Conservation (phyloP, 2,329 filamentous ascomycete species). For the Phialophora expanda region DNA sequence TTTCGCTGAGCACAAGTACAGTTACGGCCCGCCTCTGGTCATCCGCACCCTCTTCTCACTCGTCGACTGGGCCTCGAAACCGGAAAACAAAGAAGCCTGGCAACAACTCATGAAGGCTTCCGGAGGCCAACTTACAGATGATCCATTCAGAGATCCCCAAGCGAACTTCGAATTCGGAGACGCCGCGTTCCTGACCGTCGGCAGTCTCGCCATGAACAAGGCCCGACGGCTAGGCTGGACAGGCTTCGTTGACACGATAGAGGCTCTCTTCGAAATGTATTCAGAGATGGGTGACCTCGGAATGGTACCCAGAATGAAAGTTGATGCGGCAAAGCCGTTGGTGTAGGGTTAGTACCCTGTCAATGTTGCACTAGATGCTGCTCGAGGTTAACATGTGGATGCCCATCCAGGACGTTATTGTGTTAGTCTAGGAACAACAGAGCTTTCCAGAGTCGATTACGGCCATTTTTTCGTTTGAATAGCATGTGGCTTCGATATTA, state of each 20-base stretch:
- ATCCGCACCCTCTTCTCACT: slow-evolving; percentile 51
- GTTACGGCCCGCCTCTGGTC: slow-evolving; percentile 46
- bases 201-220: slow-evolving; percentile 38
- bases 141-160: slow-evolving; percentile 39
- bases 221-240: slow-evolving; percentile 39
- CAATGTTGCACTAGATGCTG: not conserved
- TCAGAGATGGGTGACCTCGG: slow-evolving; percentile 37
- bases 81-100: slow-evolving; percentile 55
- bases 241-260: slow-evolving; percentile 41
- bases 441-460: not conserved
- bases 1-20: slow-evolving; percentile 11
- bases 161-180: slow-evolving; percentile 39
- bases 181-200: slow-evolving; percentile 31
- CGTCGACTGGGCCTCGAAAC: slow-evolving; percentile 53
- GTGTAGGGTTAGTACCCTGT: slow-evolving; percentile 20
- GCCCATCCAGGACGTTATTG: not conserved
- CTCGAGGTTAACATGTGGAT: not conserved
- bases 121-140: slow-evolving; percentile 40
- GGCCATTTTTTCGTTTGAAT: not conserved
- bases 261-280: slow-evolving; percentile 40
- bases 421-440: not conserved
- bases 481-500: not conserved
- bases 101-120: slow-evolving; percentile 51
- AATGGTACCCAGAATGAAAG: slow-evolving; percentile 40
- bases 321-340: slow-evolving; percentile 35